Evolutionary conservation across 495 filamentous ascomycete genomes (phyloP).

Genomic region (Cryomyces minteri): DNA sequence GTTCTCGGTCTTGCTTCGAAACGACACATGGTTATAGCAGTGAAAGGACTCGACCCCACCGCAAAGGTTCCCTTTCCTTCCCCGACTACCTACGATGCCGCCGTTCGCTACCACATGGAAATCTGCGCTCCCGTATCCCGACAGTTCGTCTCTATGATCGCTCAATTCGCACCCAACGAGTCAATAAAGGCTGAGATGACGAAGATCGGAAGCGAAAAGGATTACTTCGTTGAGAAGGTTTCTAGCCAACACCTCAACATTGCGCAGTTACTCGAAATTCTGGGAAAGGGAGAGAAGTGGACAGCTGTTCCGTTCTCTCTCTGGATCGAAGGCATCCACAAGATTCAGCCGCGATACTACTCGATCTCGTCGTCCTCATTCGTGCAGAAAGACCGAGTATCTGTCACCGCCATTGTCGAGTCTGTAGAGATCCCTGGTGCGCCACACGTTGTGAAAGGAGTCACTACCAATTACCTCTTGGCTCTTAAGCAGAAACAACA

Average conservation of each 20-base stretch:
- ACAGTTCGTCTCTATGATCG: conserved; percentile 77
- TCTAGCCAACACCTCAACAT: conserved; percentile 74
- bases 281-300: conserved; percentile 57
- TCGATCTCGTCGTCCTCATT: conserved; percentile 95
- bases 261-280: conserved; percentile 62
- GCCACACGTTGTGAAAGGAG: conserved; percentile 71
- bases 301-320: conserved; percentile 76
- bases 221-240: conserved; percentile 86
- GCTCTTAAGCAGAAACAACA: conserved; percentile 96
- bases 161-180: conserved; percentile 80
- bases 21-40: conserved; percentile 64
- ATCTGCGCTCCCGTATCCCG: conserved; percentile 89
- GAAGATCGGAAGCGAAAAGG: conserved; percentile 81
- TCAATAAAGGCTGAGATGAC: conserved; percentile 67
- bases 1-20: conserved; percentile 60
- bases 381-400: conserved; percentile 84
- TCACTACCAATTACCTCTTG: conserved; percentile 92
- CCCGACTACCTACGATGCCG: conserved; percentile 90
- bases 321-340: conserved; percentile 83
- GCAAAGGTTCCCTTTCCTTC: conserved; percentile 96
- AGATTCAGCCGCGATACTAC: conserved; percentile 96
- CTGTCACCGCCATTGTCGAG: conserved; percentile 92
- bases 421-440: conserved; percentile 57
- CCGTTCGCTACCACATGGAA: conserved; percentile 92
- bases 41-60: conserved; percentile 88